phyloP scores from a whole-genome alignment of 495 filamentous ascomycete genomes.

The Apodospora peruviana region DNA sequence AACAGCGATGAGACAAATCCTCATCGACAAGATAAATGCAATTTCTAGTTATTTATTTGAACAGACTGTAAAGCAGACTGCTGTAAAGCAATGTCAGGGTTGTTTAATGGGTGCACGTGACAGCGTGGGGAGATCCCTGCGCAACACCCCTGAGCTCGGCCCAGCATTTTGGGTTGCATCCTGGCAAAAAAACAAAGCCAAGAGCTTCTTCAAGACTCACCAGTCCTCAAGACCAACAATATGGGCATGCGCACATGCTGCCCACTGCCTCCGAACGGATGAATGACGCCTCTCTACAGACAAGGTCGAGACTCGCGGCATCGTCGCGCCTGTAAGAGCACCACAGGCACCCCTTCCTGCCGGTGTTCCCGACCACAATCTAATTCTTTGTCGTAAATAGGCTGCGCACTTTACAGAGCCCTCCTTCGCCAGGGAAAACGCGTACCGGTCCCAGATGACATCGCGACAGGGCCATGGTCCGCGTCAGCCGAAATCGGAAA shows the following conservation, averaged over 20 bases:
- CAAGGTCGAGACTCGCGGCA: slow-evolving; percentile 47
- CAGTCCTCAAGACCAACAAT: too few species aligned
- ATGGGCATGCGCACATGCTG: too few species aligned
- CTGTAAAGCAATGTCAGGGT: too few species aligned
- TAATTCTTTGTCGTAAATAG: slow-evolving; percentile 29
- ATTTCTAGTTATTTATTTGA: too few species aligned
- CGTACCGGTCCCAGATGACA: slow-evolving; percentile 40
- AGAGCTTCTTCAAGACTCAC: too few species aligned
- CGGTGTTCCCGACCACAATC: neutral
- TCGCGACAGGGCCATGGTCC: slow-evolving; percentile 29
- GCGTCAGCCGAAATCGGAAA: slow-evolving; percentile 36
- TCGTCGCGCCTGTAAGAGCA: slow-evolving; percentile 57
- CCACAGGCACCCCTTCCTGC: neutral
- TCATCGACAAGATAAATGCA: too few species aligned
- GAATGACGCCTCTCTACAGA: slow-evolving; percentile 40
- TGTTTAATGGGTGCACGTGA: slow-evolving; percentile 19
- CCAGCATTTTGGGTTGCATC: neutral
- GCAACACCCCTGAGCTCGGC: neutral
- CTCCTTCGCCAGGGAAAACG: slow-evolving; percentile 56
- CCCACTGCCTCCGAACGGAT: too few species aligned
- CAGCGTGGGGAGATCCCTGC: slow-evolving; percentile 9
- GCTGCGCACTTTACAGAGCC: slow-evolving; percentile 67
- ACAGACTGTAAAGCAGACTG: too few species aligned
- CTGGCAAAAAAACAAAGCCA: too few species aligned
- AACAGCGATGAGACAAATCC: too few species aligned